Evolutionary conservation across 805 yeast species (phyloP), one percentile per base, ranked within the genome.

Genomic region (Vanderwaltozyma tropicalis): DNA sequence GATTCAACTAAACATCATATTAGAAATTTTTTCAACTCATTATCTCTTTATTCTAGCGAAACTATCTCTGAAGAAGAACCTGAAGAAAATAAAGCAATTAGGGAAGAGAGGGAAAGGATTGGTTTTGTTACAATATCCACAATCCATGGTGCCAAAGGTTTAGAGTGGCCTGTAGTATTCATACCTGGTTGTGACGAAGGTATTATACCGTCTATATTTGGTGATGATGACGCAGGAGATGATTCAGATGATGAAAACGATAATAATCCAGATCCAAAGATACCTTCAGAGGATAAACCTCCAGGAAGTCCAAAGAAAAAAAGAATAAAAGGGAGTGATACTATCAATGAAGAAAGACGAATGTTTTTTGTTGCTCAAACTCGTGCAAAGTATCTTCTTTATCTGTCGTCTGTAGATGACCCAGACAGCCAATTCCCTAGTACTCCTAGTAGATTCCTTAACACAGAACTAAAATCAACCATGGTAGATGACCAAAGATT

Each of bases 111-210:
- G 49, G 36, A 49, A 21, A 43, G 41, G 5, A 40, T 40, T 3
- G 66, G 62, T 1, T 49, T 48, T n/a, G 68, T 76, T 1, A 60
- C 71, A 0, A 60, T 89, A 0, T 80, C 94, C 0, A 92, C 97
- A 0, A 80, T 89, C 11, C 98, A 89, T 55, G 85, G 87, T 0
- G 77, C 96, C 1, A 89, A 89, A 55, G 98, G 98, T 1, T 65
- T 88, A 2, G 98, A 89, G 55, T 89, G 97, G 96, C 89, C 95
- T 0, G 74, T 84, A 12, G 96, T 89, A 0, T 84, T 85, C 52
- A 72, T 85, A 11, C 86, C 94, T 0, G 80, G 84, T 0, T 60
- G 83, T 14, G 66, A 72, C 24, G 84, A 81, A 33, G 80, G 81
- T 1, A 57, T 73, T 12, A 61, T 84, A 11, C 95, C 95, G 0